Conservation (phyloP, 2,329 filamentous ascomycete genomes). For the Aspergillus thermomutatus region DNA sequence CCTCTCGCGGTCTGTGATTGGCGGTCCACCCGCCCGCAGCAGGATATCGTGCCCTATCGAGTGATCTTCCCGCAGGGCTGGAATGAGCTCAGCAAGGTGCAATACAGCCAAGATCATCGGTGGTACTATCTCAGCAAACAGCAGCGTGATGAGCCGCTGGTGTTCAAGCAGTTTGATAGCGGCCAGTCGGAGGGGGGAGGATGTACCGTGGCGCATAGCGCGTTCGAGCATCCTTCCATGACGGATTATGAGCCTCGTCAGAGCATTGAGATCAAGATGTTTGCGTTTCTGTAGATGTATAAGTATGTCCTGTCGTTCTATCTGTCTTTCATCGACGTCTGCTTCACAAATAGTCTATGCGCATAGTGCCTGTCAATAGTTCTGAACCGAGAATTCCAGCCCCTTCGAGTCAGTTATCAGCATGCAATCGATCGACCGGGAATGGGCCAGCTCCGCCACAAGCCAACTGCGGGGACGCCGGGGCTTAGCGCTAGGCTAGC, state of each 20-base stretch:
- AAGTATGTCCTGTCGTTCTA: no score
- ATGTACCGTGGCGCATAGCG: conserved; percentile 45
- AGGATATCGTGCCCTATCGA: conserved; percentile 9
- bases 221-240: conserved; percentile 47
- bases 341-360: no score
- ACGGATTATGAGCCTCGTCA: conserved; percentile 41
- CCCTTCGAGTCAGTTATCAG: no score
- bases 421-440: no score
- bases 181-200: conserved; percentile 2
- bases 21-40: conserved; percentile 7
- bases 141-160: conserved; percentile 16
- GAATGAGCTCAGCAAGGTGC: conserved; percentile 6
- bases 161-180: conserved; percentile 22
- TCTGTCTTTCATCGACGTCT: no score
- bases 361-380: no score
- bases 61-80: conserved; percentile 11
- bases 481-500: no score
- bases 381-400: no score
- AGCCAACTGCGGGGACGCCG: no score
- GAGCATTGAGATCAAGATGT: conserved; percentile 53
- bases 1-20: conserved; percentile 23
- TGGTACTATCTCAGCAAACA: conserved; percentile 18
- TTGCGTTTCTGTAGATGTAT: conserved; percentile 13
- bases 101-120: neutral
- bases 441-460: no score